Conservation (phyloP, 2,329 filamentous ascomycete species). For the Xylariaceae sp. region DNA sequence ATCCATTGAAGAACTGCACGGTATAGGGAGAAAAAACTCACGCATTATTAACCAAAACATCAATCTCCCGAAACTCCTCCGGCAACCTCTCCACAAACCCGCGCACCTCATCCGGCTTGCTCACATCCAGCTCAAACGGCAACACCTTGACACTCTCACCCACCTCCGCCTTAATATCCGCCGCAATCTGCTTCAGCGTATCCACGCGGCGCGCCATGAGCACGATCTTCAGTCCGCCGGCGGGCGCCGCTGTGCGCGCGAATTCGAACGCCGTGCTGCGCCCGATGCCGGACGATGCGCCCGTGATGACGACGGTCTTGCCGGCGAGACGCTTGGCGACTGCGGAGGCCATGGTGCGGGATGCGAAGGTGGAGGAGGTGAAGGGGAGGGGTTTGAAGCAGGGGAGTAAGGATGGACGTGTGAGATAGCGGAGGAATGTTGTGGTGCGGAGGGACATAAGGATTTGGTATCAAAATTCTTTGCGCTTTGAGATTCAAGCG, state of each 20-base stretch:
- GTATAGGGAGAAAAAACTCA: conserved; percentile 39
- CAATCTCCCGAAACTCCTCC: conserved; percentile 74
- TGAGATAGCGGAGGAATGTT: conserved; percentile 4
- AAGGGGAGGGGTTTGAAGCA: not conserved
- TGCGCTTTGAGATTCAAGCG: too few relatives aligned
- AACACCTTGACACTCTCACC: conserved; percentile 58
- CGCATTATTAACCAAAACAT: conserved; percentile 96
- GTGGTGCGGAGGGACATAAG: conserved; percentile 12
- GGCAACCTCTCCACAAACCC: conserved; percentile 69
- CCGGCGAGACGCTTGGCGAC: conserved; percentile 80
- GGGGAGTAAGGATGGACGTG: conserved; percentile 7
- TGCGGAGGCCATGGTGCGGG: conserved; percentile 46
- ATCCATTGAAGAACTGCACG: too few relatives aligned
- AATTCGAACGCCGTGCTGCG: conserved; percentile 82
- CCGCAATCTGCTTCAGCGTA: conserved; percentile 67
- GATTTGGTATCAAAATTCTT: not conserved
- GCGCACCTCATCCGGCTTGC: conserved; percentile 67
- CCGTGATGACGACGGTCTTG: conserved; percentile 90
- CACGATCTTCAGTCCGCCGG: conserved; percentile 73
- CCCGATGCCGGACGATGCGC: conserved; percentile 90
- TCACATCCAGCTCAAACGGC: conserved; percentile 81
- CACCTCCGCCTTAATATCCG: conserved; percentile 45
- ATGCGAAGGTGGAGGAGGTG: not conserved
- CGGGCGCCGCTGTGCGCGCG: conserved; percentile 73
- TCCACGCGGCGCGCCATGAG: conserved; percentile 85